Conservation (phyloP, 2,329 filamentous ascomycete genomes). For the Tolypocladium tundrense region DNA sequence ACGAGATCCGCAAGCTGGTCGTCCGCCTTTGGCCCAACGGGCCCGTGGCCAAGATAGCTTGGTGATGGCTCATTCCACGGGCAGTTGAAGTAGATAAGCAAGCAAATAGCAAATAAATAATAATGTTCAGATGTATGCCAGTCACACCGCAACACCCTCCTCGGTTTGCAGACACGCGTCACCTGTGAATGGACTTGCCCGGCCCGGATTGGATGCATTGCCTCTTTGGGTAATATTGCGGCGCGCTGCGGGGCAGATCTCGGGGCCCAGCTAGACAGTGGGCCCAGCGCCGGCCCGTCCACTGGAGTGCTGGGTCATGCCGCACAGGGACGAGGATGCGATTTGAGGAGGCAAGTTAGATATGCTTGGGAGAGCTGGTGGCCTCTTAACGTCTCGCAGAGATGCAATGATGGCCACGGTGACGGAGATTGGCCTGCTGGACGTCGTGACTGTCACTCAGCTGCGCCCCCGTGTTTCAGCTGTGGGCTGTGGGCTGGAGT, state of each 20-base stretch:
- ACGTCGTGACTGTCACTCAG: background rate
- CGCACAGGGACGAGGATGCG: background rate
- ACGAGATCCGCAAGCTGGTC: constrained; percentile 40
- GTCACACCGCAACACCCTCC: background rate
- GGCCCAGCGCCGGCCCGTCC: background rate
- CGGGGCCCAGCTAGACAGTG: no score
- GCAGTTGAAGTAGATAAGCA: background rate
- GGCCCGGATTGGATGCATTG: no score
- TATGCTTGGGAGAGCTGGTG: no score
- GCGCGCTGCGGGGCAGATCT: background rate
- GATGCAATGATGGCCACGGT: no score
- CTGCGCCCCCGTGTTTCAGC: background rate
- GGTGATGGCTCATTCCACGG: constrained; percentile 20
- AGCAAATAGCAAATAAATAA: background rate
- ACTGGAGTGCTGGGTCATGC: background rate
- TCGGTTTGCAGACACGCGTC: background rate
- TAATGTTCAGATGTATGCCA: background rate
- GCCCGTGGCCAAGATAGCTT: constrained; percentile 34
- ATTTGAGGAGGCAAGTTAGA: no score
- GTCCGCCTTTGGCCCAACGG: constrained; percentile 35
- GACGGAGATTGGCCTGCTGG: no score
- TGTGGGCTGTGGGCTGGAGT: background rate
- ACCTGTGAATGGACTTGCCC: background rate
- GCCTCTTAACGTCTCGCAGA: no score
- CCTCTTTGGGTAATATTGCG: background rate